A percentile compares a stretch with the other conserved stretches of the same genome.
phyloP scores from a whole-genome alignment of 2,329 filamentous ascomycete genomes.

The Escovopsis sp. region DNA sequence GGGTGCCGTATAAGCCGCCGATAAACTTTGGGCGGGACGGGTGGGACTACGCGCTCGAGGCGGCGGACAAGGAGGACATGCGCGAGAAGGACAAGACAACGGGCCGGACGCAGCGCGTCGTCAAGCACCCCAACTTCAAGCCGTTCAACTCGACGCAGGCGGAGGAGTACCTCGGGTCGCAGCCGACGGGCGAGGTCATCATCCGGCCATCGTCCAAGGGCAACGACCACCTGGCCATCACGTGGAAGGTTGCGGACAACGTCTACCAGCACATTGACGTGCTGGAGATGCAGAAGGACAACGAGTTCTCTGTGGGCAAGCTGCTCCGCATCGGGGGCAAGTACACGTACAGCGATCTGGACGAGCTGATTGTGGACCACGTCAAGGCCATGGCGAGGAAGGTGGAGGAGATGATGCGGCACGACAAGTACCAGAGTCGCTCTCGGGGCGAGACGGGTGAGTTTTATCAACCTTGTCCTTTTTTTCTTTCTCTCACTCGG shows the following conservation, averaged over 20 bases:
- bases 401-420: conserved; percentile 86
- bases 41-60: conserved; percentile 78
- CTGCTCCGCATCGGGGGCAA: conserved; percentile 75
- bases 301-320: conserved; percentile 84
- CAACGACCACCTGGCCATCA: conserved; percentile 86
- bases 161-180: conserved; percentile 80
- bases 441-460: conserved; percentile 73
- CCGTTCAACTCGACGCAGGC: conserved; percentile 87
- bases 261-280: conserved; percentile 98
- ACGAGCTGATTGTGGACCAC: conserved; percentile 93
- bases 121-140: conserved; percentile 94
- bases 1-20: conserved; percentile 53
- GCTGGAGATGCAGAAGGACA: conserved; percentile 90
- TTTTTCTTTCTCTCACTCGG: not conserved
- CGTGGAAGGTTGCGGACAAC: conserved; percentile 93
- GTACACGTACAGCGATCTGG: conserved; percentile 87
- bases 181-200: conserved; percentile 76
- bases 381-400: conserved; percentile 97
- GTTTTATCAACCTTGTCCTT: conserved; percentile 18
- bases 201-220: conserved; percentile 93
- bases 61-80: conserved; percentile 65
- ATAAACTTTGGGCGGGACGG: conserved; percentile 62
- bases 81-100: conserved; percentile 76
- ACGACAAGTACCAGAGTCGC: conserved; percentile 84
- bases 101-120: conserved; percentile 79